A percentile compares a stretch with the other conserved stretches of the same genome.
Evolutionary conservation across 2,329 filamentous ascomycete genomes (phyloP).

Genomic region (Beauveria bassiana): DNA sequence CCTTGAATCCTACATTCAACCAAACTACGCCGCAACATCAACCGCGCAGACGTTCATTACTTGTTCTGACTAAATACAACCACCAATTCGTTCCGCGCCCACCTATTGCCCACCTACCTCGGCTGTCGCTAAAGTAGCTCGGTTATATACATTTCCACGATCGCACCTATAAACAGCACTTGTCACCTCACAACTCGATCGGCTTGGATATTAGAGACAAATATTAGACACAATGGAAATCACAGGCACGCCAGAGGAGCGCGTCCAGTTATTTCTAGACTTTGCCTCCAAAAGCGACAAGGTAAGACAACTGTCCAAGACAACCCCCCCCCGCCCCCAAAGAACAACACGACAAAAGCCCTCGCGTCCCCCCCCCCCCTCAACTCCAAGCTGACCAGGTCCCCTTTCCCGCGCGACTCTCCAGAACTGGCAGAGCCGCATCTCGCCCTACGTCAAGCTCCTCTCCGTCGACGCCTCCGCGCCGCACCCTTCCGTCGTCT

Average conservation of each 20-base stretch:
- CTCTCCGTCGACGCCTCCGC: slow-evolving; percentile 25
- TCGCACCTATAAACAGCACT: neutral
- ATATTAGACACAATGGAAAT: neutral
- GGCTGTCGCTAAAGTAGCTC: too few species aligned
- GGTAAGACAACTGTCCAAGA: neutral
- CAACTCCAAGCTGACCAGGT: neutral
- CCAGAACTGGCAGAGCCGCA: slow-evolving; percentile 37
- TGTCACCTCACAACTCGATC: neutral
- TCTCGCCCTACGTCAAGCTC: slow-evolving; percentile 35
- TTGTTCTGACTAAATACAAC: too few species aligned
- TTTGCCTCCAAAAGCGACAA: neutral
- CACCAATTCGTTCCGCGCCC: too few species aligned
- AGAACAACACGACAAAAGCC: neutral
- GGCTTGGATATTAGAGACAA: neutral
- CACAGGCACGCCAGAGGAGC: neutral
- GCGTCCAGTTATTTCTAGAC: neutral
- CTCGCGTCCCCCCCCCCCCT: neutral
- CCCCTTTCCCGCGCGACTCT: neutral
- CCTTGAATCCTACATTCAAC: too few species aligned
- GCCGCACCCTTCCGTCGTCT: slow-evolving; percentile 33
- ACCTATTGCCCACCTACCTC: too few species aligned
- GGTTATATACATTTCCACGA: too few species aligned
- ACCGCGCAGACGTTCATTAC: too few species aligned
- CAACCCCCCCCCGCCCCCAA: neutral
- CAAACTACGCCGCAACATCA: too few species aligned